Base-by-base conservation (phyloP, 257 asterid genomes). In the Mitragyna speciosa region DNA sequence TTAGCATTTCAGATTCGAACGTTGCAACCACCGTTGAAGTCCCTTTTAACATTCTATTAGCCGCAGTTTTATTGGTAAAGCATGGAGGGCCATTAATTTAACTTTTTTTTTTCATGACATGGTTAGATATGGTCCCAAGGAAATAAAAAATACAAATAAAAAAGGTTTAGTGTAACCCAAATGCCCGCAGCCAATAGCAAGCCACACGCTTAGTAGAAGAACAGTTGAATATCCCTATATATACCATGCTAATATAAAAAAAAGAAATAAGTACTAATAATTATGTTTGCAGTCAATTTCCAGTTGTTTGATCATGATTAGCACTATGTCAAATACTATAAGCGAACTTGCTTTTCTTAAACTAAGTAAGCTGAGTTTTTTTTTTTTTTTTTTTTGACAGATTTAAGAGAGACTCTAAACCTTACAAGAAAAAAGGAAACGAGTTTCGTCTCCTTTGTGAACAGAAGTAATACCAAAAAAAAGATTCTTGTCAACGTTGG, bases 201-300 rank as follows among this genome's bases (percentile, higher is more conserved):
- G n/a, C 65, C 68, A 74, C 78, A 74, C 68, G 68, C 68, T 74
- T 74, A 30, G n/a, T n/a, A n/a, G n/a, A n/a, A n/a, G n/a, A n/a
- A n/a, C n/a, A n/a, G n/a, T n/a, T n/a, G n/a, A n/a, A n/a, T n/a
- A n/a, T n/a, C n/a, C n/a, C n/a, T n/a, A n/a, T n/a, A n/a, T n/a
- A n/a, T n/a, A n/a, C n/a, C n/a, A n/a, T n/a, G n/a, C n/a, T n/a
- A n/a, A n/a, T n/a, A n/a, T n/a, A n/a, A n/a, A n/a, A n/a, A n/a
- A n/a, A n/a, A n/a, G n/a, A n/a, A n/a, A n/a, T n/a, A 54, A 54
- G 22, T 54, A 52, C 59, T 14, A 14, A 52, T 52, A 15, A 52
- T 52, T 19, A 52, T 52, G 59, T 52, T 20, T 52, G 2, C 22
- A 54, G 63, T 54, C 63, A 54, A 54, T 54, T 54, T 54, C 22